A percentile compares a stretch with the other conserved stretches of the same genome.
Evolutionary conservation across 2,329 filamentous ascomycete genomes (phyloP).

Genomic region (Fusarium tanahbumbuense): DNA sequence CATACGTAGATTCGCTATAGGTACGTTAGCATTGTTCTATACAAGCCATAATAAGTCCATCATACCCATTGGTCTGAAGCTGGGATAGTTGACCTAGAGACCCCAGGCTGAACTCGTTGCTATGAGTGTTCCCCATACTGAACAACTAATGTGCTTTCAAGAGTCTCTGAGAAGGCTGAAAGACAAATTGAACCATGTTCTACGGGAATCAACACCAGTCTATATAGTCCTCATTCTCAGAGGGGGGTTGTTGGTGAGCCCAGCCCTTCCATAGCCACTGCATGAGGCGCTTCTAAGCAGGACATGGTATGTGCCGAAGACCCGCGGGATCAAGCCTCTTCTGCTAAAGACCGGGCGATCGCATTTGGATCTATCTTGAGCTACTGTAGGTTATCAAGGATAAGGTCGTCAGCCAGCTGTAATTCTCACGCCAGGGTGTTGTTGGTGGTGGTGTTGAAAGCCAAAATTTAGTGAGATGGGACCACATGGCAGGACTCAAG

Average conservation of each 20-base stretch:
- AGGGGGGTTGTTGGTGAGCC: not conserved
- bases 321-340: slow-evolving; percentile 25
- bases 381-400: slow-evolving; percentile 7
- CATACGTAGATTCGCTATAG: slow-evolving; percentile 54
- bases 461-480: slow-evolving; percentile 12
- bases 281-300: slow-evolving; percentile 7
- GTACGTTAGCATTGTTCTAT: slow-evolving; percentile 14
- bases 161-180: slow-evolving; percentile 10
- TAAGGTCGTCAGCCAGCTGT: slow-evolving; percentile 8
- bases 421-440: slow-evolving; percentile 10
- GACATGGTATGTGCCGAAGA: slow-evolving; percentile 28
- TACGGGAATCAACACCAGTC: slow-evolving; percentile 11
- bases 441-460: slow-evolving; percentile 15
- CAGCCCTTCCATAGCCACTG: slow-evolving; percentile 16
- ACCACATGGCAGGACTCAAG: slow-evolving; percentile 29
- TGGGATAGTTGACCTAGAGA: slow-evolving; percentile 36
- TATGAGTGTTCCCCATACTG: slow-evolving; percentile 41
- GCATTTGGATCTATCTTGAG: slow-evolving; percentile 3
- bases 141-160: not conserved
- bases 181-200: not conserved
- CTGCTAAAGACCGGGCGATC: slow-evolving; percentile 11
- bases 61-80: slow-evolving; percentile 42
- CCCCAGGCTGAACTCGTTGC: slow-evolving; percentile 29
- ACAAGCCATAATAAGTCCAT: not conserved
- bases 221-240: slow-evolving; percentile 33